Conservation (phyloP, 371 early-diverging fungal species). For the Cokeromyces recurvatus region DNA sequence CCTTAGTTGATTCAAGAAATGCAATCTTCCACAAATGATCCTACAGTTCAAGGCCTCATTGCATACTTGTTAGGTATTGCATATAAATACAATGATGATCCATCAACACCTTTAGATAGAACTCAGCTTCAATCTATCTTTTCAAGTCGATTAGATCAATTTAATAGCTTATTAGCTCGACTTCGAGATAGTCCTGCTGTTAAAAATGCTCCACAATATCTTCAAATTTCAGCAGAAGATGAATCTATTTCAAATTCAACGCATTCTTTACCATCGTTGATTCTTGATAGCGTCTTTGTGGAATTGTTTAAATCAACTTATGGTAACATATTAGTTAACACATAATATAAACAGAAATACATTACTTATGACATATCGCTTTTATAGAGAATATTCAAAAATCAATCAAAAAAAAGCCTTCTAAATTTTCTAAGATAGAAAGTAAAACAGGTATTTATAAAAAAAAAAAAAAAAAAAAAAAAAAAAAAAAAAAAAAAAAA, state of each 20-base stretch:
- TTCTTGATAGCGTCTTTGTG: slow-evolving; percentile 78
- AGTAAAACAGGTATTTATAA: slow-evolving; percentile 17
- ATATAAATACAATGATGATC: slow-evolving; percentile 83
- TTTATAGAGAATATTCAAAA: slow-evolving; percentile 31
- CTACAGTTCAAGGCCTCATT: slow-evolving; percentile 84
- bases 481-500: no score
- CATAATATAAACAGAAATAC: neutral
- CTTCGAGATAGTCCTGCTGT: slow-evolving; percentile 80
- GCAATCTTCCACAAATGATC: slow-evolving; percentile 76
- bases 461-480: no score
- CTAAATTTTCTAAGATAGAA: slow-evolving; percentile 19
- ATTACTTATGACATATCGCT: neutral
- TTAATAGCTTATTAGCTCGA: slow-evolving; percentile 74
- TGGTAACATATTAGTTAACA: slow-evolving; percentile 48
- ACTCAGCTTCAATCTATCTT: slow-evolving; percentile 77
- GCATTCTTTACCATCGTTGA: slow-evolving; percentile 51
- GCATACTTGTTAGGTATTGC: slow-evolving; percentile 84
- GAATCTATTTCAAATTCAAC: slow-evolving; percentile 40
- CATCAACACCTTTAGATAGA: slow-evolving; percentile 66
- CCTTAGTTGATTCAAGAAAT: slow-evolving; percentile 80
- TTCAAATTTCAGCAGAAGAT: slow-evolving; percentile 51
- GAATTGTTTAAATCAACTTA: slow-evolving; percentile 77
- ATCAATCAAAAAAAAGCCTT: slow-evolving; percentile 37
- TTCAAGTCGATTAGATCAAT: slow-evolving; percentile 82
- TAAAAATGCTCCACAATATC: slow-evolving; percentile 62